Base-by-base conservation (phyloP, 176 grass and related monocot genomes). In the Juncus effusus region DNA sequence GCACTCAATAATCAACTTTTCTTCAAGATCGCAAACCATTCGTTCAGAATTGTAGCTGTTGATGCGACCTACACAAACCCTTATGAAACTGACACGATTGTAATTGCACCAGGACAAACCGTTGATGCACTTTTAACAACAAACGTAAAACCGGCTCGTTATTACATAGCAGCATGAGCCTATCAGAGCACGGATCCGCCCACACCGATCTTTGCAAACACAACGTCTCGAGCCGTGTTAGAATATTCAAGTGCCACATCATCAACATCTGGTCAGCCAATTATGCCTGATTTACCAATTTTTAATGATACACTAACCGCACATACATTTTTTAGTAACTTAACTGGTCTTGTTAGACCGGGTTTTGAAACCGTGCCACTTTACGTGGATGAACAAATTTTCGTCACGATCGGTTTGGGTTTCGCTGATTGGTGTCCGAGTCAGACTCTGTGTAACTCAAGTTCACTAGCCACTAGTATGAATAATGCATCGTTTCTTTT, bases 61-160 rank as follows among this genome's bases (percentile, higher is more conserved):
- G 87, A 90, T 49, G 87, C 87, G 41, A 74, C 56, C 42, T 90
- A 90, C 62, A 86, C 83, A 36, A 67, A 80, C 16, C 87, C 87
- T 10, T 90, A 90, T 63, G 55, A 19, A 42, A 90, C 87, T 5
- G 63, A 86, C 53, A 68, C 82, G 16, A 54, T 86, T 8, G 79
- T 65, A 5, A 51, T 80, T 1, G 76, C 80, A 6, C 87, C 83
- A 0, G 87, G 87, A 0, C 87, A 90, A 64, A 83, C 87, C 7
- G 79, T 90, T 8, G 83, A 90, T 58, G 83, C 80, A 28, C 77
- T 90, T 2, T 83, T 90, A 79, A 62, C 41, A 35, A 63, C 83
- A 4, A 40, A 75, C 40, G 83, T 83, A 40, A 0, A 49, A 9
- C 60, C 69, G 4, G 62, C 56, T 2, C 51, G 5, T 5, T 86